Percentiles rank a stretch among this genome's conserved stretches.
Conservation (phyloP, 208 protist species). For the Wallacemonas collosoma region DNA sequence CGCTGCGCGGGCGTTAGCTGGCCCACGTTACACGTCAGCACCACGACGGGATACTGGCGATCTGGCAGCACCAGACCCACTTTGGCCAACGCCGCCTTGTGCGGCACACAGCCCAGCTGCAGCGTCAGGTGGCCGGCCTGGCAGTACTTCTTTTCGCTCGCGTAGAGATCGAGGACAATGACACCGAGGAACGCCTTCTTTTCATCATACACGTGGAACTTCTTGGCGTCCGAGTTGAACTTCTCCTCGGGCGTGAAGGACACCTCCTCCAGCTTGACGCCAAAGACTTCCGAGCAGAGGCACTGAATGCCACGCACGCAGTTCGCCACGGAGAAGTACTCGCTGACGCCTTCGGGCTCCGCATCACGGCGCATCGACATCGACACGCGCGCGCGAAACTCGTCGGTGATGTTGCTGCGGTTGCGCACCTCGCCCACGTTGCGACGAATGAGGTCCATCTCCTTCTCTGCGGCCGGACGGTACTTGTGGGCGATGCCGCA, state of each 20-base stretch:
- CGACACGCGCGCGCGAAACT: constrained; percentile 76
- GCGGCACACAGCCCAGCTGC: constrained; percentile 85
- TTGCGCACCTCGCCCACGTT: constrained; percentile 82
- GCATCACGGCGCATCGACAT: constrained; percentile 67
- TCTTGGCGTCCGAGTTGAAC: constrained; percentile 81
- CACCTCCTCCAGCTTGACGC: constrained; percentile 79
- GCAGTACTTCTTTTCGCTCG: constrained; percentile 86
- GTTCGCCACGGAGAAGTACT: constrained; percentile 93
- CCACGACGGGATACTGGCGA: constrained; percentile 90
- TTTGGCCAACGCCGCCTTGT: constrained; percentile 70
- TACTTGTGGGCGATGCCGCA: constrained; percentile 88
- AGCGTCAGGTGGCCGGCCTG: constrained; percentile 90
- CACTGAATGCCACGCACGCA: constrained; percentile 90
- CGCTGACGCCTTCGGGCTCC: constrained; percentile 60
- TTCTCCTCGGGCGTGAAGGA: constrained; percentile 76
- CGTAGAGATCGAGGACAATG: constrained; percentile 93
- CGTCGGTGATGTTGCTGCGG: constrained; percentile 78
- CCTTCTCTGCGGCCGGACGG: constrained; percentile 73
- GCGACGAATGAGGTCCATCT: constrained; percentile 73
- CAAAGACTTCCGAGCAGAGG: constrained; percentile 91
- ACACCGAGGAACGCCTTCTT: constrained; percentile 81
- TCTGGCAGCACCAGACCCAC: constrained; percentile 82
- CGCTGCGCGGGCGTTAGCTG: constrained; percentile 35
- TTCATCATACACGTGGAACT: constrained; percentile 90
- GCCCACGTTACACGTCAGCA: constrained; percentile 91